These are phyloP conservation scores for Xylaria sp. DNA, from an alignment of 2,329 filamentous ascomycete genomes.

Conservation along the genomic window DNA sequence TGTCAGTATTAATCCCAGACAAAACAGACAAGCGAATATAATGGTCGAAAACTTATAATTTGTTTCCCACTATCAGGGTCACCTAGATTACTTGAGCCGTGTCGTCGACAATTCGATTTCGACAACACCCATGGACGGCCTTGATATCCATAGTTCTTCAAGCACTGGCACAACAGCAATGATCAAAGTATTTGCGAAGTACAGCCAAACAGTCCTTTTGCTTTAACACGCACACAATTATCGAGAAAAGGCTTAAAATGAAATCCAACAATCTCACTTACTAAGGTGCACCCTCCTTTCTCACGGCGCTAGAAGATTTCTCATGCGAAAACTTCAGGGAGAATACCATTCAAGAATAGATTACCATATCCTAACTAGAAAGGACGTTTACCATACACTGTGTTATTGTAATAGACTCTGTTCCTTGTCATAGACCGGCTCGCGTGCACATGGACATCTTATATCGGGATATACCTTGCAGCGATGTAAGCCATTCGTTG, in stretches of 20 bases:
- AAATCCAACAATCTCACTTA: not conserved
- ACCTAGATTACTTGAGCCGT: no score
- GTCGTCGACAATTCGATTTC: no score
- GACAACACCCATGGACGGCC: no score
- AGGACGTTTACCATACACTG: constrained; percentile 34
- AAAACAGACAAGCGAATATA: not conserved
- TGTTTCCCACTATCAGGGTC: not conserved
- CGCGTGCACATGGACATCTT: constrained; percentile 1
- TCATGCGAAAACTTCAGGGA: no score
- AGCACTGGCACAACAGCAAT: not conserved
- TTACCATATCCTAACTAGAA: not conserved
- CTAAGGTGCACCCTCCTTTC: no score
- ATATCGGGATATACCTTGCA: not conserved
- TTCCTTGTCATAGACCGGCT: constrained; percentile 56
- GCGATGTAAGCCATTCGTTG: not conserved
- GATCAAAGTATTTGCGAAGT: not conserved
- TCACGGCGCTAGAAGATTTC: no score
- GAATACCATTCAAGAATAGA: not conserved
- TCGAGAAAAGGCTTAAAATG: not conserved
- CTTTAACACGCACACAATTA: not conserved
- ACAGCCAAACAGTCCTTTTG: not conserved
- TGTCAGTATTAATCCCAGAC: not conserved
- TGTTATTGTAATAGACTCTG: constrained; percentile 52
- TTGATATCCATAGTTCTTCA: no score
- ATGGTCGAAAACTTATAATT: not conserved